Evolutionary conservation across 1,284 basidiomycete genomes (phyloP), one percentile per base, ranked within the genome.

Genomic region (Trametes sp.): DNA sequence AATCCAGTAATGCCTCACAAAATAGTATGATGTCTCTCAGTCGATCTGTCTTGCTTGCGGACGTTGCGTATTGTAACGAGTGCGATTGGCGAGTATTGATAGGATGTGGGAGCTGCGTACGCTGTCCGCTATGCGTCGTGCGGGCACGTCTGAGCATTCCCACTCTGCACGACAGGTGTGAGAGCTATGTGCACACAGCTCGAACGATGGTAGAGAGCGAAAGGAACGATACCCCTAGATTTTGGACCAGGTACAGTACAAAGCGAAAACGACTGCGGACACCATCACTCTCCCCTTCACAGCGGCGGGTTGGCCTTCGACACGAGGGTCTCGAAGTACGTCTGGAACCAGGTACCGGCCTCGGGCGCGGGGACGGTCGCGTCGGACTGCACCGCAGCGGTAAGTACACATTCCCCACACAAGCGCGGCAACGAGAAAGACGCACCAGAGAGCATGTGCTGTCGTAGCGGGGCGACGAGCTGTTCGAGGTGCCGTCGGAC

Each of bases 271-370:
- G 8, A 55, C 60, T 54, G 35, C 60, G 38, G 38, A 36, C 53
- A 42, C 45, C 23, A 51, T 14, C 21, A 33, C 16, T 19, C 38
- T 35, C 29, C 21, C 46, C 53, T 41, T 78, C 80, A 86, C 46
- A 87, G 76, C 44, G 85, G 59, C 7, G 85, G 86, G 77, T 80
- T 85, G 59, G 87, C 86, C 59, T 80, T 78, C 60, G 73, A 75
- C 55, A 88, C 84, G 57, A 87, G 75, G 29, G 77, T 79, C 73
- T 80, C 74, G 74, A 88, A 88, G 80, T 84, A 88, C 24, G 78
- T 73, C 79, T 87, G 84, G 86, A 87, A 88, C 84, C 86, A 89
- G 48, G 81, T 81, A 44, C 86, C 86, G 57, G 86, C 86, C 74
- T 88, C 84, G 31, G 86, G 86, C 28, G 86, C 84, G 62, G 84